A percentile compares a stretch with the other conserved stretches of the same genome.
phyloP scores from a whole-genome alignment of 2,329 filamentous ascomycete species.

The Fusarium staphyleae region DNA sequence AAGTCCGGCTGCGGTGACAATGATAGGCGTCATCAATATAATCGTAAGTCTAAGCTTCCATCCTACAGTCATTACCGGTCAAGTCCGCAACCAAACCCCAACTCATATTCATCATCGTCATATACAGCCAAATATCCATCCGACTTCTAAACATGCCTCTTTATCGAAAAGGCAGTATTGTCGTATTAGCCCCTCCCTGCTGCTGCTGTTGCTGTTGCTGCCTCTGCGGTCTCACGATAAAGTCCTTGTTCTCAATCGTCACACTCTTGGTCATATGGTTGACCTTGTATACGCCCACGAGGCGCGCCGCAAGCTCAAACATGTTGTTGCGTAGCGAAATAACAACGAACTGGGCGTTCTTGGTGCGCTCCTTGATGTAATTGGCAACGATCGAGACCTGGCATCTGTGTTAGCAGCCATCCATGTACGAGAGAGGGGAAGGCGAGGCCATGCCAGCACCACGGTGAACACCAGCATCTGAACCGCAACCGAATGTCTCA shows the following conservation, averaged over 20 bases:
- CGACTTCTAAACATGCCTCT: slow-evolving; percentile 3
- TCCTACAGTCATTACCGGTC: slow-evolving; percentile 33
- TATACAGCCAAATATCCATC: slow-evolving; percentile 17
- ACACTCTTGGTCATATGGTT: slow-evolving; percentile 98
- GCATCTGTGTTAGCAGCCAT: slow-evolving; percentile 29
- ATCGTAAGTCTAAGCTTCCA: slow-evolving; percentile 35
- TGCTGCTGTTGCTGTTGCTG: slow-evolving; percentile 46
- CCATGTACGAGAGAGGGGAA: slow-evolving; percentile 11
- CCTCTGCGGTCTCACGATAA: slow-evolving; percentile 58
- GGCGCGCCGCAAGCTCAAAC: slow-evolving; percentile 95
- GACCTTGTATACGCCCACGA: slow-evolving; percentile 99
- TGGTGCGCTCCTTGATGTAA: slow-evolving; percentile 98
- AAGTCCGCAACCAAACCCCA: slow-evolving; percentile 22
- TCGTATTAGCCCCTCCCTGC: slow-evolving; percentile 42
- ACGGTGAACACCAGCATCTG: slow-evolving; percentile 14
- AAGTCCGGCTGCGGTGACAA: not conserved
- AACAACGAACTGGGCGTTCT: slow-evolving; percentile 99
- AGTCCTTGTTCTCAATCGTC: slow-evolving; percentile 85
- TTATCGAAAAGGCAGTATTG: slow-evolving; percentile 48
- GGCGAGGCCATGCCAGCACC: slow-evolving; percentile 26
- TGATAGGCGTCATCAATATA: slow-evolving; percentile 30
- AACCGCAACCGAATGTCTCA: slow-evolving; percentile 39
- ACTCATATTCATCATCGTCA: slow-evolving; percentile 34
- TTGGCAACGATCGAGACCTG: slow-evolving; percentile 96
- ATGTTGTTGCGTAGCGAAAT: slow-evolving; percentile 99